A percentile compares a stretch with the other conserved stretches of the same genome.
phyloP scores from a whole-genome alignment of 2,329 filamentous ascomycete species.

The Talaromyces sp. region DNA sequence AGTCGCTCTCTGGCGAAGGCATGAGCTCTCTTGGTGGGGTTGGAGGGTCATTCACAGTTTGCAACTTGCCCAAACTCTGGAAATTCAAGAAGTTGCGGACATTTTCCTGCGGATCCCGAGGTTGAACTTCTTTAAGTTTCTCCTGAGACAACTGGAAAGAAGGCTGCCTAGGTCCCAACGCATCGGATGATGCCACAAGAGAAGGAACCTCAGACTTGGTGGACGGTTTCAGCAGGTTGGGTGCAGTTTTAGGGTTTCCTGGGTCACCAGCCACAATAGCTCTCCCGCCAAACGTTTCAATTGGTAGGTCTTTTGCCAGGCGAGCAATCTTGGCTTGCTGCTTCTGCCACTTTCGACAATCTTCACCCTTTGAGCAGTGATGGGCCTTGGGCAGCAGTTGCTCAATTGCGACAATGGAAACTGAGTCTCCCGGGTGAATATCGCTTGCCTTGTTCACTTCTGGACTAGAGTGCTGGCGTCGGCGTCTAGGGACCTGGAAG shows the following conservation, averaged over 20 bases:
- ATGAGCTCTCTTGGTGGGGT: slow-evolving; percentile 56
- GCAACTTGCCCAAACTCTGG: slow-evolving; percentile 59
- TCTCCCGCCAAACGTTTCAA: slow-evolving; percentile 67
- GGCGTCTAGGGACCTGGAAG: slow-evolving; percentile 14
- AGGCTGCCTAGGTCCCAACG: slow-evolving; percentile 71
- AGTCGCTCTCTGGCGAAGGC: slow-evolving; percentile 10
- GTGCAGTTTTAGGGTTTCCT: slow-evolving; percentile 70
- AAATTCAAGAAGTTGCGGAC: slow-evolving; percentile 89
- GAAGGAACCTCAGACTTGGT: slow-evolving; percentile 79
- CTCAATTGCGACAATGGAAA: slow-evolving; percentile 90
- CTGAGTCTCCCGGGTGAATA: slow-evolving; percentile 71
- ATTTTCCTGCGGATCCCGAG: slow-evolving; percentile 85
- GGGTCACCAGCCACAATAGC: slow-evolving; percentile 79
- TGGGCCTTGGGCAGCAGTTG: slow-evolving; percentile 84
- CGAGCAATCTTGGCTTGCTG: slow-evolving; percentile 76
- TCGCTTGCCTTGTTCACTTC: neutral
- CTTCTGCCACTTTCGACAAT: slow-evolving; percentile 79
- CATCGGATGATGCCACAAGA: slow-evolving; percentile 86
- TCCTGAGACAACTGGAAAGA: slow-evolving; percentile 74
- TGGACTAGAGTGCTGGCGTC: slow-evolving; percentile 18
- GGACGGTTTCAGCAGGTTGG: slow-evolving; percentile 61
- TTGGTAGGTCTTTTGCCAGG: slow-evolving; percentile 75
- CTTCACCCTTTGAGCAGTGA: slow-evolving; percentile 81
- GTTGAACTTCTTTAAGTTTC: slow-evolving; percentile 68
- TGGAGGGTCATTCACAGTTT: slow-evolving; percentile 56